Conservation (phyloP, 768 basidiomycete genomes). For the Cubamyces sp. region DNA sequence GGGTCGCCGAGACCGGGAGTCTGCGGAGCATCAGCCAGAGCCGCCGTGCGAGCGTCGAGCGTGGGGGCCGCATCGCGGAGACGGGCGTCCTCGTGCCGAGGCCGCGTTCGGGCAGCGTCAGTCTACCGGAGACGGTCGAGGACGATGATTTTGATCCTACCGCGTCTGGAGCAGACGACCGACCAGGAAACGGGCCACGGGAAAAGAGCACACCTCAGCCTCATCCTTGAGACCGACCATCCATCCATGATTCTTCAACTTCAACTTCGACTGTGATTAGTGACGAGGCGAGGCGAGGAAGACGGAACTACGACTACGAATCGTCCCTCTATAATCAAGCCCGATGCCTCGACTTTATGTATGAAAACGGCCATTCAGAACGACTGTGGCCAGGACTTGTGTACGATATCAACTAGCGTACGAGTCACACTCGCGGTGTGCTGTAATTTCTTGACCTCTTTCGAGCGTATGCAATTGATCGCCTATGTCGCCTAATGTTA, state of each 20-base stretch:
- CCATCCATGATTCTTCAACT: neutral
- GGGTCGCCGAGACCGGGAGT: slow-evolving; percentile 33
- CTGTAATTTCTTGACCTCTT: slow-evolving; percentile 5
- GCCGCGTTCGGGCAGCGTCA: slow-evolving; percentile 20
- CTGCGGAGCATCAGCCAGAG: slow-evolving; percentile 43
- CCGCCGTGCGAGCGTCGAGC: slow-evolving; percentile 61
- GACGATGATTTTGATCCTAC: neutral
- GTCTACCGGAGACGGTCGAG: slow-evolving; percentile 18
- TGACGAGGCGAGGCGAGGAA: too few species aligned
- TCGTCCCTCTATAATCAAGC: neutral
- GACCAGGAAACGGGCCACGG: neutral
- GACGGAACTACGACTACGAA: neutral
- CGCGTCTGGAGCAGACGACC: neutral
- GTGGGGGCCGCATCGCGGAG: slow-evolving; percentile 71
- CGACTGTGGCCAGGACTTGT: neutral
- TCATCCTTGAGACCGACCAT: neutral
- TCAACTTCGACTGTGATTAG: too few species aligned
- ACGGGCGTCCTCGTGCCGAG: slow-evolving; percentile 57
- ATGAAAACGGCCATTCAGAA: neutral
- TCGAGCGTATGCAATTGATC: slow-evolving; percentile 5
- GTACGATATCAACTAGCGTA: slow-evolving; percentile 16
- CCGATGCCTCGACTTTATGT: neutral
- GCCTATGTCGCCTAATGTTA: neutral
- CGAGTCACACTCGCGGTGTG: neutral
- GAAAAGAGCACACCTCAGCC: slow-evolving; percentile 17